Evolutionary conservation across 371 early-diverging fungal species (phyloP).

Genomic region (Apophysomyces trapeziformis): DNA sequence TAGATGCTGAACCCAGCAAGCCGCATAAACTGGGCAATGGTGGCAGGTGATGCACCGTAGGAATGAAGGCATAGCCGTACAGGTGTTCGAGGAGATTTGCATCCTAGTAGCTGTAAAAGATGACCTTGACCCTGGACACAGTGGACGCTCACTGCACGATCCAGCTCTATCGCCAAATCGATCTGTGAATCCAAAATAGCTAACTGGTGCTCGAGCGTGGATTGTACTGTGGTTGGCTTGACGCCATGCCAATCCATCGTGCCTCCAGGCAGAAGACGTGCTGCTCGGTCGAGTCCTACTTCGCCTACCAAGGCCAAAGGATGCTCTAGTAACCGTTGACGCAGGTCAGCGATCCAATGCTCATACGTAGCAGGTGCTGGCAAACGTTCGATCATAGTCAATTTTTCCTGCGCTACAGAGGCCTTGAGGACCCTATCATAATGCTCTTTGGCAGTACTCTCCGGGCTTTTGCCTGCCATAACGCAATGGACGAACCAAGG

Average conservation of each 20-base stretch:
- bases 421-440: slow-evolving; percentile 35
- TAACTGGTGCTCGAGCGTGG: slow-evolving; percentile 71
- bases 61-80: slow-evolving; percentile 82
- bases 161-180: slow-evolving; percentile 67
- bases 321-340: slow-evolving; percentile 31
- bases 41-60: slow-evolving; percentile 80
- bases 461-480: slow-evolving; percentile 18
- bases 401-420: slow-evolving; percentile 22
- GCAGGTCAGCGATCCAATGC: slow-evolving; percentile 37
- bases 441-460: slow-evolving; percentile 17
- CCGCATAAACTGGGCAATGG: slow-evolving; percentile 65
- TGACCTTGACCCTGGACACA: slow-evolving; percentile 83
- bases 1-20: slow-evolving; percentile 49
- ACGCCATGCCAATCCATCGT: slow-evolving; percentile 48
- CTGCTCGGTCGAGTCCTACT: slow-evolving; percentile 84
- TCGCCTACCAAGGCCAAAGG: slow-evolving; percentile 79
- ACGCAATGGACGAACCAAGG: slow-evolving; percentile 52
- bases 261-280: slow-evolving; percentile 58
- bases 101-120: slow-evolving; percentile 57
- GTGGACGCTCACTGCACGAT: slow-evolving; percentile 80
- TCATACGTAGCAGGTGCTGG: slow-evolving; percentile 28
- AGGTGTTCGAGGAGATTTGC: slow-evolving; percentile 15
- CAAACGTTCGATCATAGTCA: slow-evolving; percentile 31
- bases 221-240: slow-evolving; percentile 49
- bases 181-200: slow-evolving; percentile 71